These are phyloP conservation scores for Epichloe scottii DNA, from an alignment of 2,329 filamentous ascomycete genomes.

Conservation along the genomic window DNA sequence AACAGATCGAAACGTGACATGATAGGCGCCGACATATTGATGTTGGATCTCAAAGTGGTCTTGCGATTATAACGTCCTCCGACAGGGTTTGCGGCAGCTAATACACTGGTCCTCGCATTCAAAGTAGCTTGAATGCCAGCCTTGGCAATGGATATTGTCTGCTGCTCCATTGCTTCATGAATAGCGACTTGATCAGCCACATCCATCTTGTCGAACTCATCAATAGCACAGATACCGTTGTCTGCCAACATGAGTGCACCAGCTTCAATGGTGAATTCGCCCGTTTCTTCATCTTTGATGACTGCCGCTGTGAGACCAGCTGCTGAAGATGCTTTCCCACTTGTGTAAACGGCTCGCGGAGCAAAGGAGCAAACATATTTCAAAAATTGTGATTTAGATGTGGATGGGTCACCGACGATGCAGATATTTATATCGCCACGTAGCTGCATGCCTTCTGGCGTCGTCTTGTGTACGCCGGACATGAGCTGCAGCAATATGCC, in stretches of 20 bases:
- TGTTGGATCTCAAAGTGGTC: conserved; percentile 81
- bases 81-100: conserved; percentile 92
- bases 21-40: conserved; percentile 98
- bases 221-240: conserved; percentile 94
- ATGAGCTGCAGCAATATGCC: conserved; percentile 87
- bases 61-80: conserved; percentile 97
- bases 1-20: conserved; percentile 99
- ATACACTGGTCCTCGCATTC: conserved; percentile 88
- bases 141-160: conserved; percentile 98
- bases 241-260: conserved; percentile 95
- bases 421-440: conserved; percentile 98
- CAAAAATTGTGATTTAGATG: conserved; percentile 93
- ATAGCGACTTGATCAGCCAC: conserved; percentile 94
- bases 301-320: conserved; percentile 95
- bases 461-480: conserved; percentile 88
- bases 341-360: conserved; percentile 94
- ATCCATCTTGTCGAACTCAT: conserved; percentile 99
- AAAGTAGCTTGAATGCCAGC: conserved; percentile 96
- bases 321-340: conserved; percentile 91
- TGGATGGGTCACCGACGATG: conserved; percentile 92
- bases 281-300: conserved; percentile 95
- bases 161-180: conserved; percentile 99
- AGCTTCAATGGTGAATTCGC: conserved; percentile 96
- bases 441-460: conserved; percentile 86
- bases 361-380: conserved; percentile 97